Evolutionary conservation across 2,329 filamentous ascomycete genomes (phyloP), one percentile per base, ranked within the genome.

Genomic region (Trematosphaeria pertusa): DNA sequence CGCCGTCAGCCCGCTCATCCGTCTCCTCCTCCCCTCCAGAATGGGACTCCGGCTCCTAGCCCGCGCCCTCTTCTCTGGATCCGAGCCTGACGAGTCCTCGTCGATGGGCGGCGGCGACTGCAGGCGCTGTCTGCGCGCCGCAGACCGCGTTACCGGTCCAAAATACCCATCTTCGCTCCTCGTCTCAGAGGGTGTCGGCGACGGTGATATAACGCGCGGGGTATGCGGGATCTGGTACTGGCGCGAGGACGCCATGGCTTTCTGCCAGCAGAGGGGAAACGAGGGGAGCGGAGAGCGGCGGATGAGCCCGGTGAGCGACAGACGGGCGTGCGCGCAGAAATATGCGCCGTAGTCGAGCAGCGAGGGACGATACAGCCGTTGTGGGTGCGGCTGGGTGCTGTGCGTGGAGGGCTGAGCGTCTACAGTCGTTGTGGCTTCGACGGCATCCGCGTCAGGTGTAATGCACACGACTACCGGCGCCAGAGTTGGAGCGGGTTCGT

Each of bases 181-280:
- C 32, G 67, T 67, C 48, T 75, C 73, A 17, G 67, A 71, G 60
- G 78, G 78, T 22, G 69, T 70, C 31, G 92, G 91, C 44, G 91
- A 94, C 31, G 92, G 91, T 10, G 91, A 95, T 60, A 94, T 95
- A 59, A 97, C 89, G 65, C 91, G 87, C 64, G 91, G 91, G 46
- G 88, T 94, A 46, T 82, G 82, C 46, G 92, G 91, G 47, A 94
- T 78, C 59, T 78, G 76, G 54, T 82, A 76, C 61, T 77, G 75
- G 37, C 77, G 74, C 69, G 81, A 81, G 34, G 72, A 59, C 48
- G 70, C 65, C 61, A 76, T 76, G 50, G 67, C 66, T 43, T 61
- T 57, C 42, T 62, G 68, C 64, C 65, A 72, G 54, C 68, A 71
- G 47, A 56, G 59, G 22, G 59, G 54, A 49, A 87, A 87, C 30